Evolutionary conservation across 78 protist genomes (phyloP).

Genomic region (Dictyostelium citrinum): DNA sequence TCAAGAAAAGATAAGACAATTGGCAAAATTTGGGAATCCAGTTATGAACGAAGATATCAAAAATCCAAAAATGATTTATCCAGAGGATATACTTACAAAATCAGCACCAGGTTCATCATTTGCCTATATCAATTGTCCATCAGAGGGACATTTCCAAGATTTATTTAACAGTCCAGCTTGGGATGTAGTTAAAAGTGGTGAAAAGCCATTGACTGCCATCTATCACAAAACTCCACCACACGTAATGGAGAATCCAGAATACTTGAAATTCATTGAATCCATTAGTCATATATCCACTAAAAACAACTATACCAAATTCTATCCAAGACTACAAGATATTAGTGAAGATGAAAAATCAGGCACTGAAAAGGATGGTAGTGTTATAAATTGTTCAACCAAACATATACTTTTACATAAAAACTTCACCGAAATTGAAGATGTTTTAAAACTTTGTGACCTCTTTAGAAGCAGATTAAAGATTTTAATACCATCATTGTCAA

Average conservation of each 20-base stretch:
- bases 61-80: not conserved
- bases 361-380: not conserved
- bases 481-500: not conserved
- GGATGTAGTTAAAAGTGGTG: not conserved
- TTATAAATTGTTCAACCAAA: not conserved
- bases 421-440: not conserved
- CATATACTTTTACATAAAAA: not conserved
- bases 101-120: constrained; percentile 24
- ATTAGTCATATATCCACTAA: not conserved
- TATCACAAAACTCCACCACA: not conserved
- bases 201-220: not conserved
- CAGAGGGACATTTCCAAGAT: not conserved
- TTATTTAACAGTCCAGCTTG: not conserved
- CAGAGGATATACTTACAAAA: not conserved
- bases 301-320: not conserved
- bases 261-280: not conserved
- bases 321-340: not conserved
- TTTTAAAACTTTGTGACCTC: not conserved
- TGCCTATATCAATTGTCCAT: constrained; percentile 40
- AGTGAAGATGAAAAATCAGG: not conserved
- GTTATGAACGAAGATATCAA: not conserved
- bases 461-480: not conserved
- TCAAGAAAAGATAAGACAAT: not conserved
- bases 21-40: not conserved
- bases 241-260: not conserved